Conservation (phyloP, 2,329 filamentous ascomycete species). For the Lachnellula hyalina region DNA sequence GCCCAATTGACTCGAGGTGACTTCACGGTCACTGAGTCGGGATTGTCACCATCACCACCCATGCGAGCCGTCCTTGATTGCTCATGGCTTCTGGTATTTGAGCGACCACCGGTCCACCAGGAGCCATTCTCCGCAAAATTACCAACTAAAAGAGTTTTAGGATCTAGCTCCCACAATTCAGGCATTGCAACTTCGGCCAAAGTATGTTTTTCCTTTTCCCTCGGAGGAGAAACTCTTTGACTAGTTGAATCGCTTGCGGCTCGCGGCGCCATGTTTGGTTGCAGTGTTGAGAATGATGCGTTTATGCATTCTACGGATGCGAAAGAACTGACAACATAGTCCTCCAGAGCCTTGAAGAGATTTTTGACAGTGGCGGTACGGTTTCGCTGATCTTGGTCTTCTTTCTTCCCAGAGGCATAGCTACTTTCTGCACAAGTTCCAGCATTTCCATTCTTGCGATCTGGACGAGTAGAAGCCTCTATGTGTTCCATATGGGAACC, state of each 20-base stretch:
- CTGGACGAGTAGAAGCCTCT: constrained; percentile 3
- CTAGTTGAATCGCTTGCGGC: constrained; percentile 26
- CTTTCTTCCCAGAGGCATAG: constrained; percentile 1
- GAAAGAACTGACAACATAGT: constrained; percentile 68
- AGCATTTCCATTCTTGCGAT: background rate
- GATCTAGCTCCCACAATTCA: constrained; percentile 63
- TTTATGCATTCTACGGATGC: constrained; percentile 69
- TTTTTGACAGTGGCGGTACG: constrained; percentile 37
- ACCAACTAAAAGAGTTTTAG: constrained; percentile 68
- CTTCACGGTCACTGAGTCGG: constrained; percentile 46
- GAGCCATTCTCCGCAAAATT: constrained; percentile 75
- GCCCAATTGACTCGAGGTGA: constrained; percentile 72
- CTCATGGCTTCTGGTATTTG: constrained; percentile 34
- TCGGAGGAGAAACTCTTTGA: constrained; percentile 19
- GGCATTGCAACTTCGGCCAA: constrained; percentile 36
- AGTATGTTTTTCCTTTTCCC: constrained; percentile 31
- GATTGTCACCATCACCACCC: constrained; percentile 8
- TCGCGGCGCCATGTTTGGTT: constrained; percentile 32
- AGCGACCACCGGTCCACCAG: constrained; percentile 67
- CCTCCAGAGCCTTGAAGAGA: constrained; percentile 72
- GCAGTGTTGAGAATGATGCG: constrained; percentile 60
- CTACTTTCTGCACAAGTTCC: background rate
- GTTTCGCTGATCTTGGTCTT: constrained; percentile 35
- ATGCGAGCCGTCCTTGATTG: constrained; percentile 32
- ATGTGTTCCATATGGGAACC: constrained; percentile 16